Conservation (phyloP, 1,139 yeast species). For the Candida tropicalis region DNA sequence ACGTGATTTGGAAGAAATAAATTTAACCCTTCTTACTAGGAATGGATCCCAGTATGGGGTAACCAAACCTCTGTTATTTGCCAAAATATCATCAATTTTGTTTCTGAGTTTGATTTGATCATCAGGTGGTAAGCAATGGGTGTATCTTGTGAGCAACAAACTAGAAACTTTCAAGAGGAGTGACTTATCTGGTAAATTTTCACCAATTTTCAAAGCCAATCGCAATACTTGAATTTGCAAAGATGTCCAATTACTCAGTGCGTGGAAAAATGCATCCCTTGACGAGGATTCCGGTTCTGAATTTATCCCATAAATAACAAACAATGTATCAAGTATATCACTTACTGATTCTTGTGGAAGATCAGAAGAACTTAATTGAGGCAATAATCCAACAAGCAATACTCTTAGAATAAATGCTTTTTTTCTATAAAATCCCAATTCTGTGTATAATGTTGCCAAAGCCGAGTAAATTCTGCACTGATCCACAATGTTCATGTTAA, state of each 20-base stretch:
- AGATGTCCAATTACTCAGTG: slow-evolving; percentile 50
- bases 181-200: slow-evolving; percentile 48
- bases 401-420: slow-evolving; percentile 69
- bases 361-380: slow-evolving; percentile 31
- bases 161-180: slow-evolving; percentile 52
- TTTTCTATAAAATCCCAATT: slow-evolving; percentile 65
- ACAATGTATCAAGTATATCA: slow-evolving; percentile 40
- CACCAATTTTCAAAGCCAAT: slow-evolving; percentile 57
- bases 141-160: slow-evolving; percentile 55
- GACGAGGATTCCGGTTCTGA: slow-evolving; percentile 30
- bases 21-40: slow-evolving; percentile 54
- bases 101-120: slow-evolving; percentile 38
- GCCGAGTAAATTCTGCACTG: slow-evolving; percentile 67
- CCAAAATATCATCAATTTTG: slow-evolving; percentile 24
- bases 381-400: slow-evolving; percentile 54
- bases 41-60: slow-evolving; percentile 72
- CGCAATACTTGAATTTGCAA: slow-evolving; percentile 60
- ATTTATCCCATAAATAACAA: slow-evolving; percentile 45
- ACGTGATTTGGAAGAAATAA: slow-evolving; percentile 25
- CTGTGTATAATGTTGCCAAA: slow-evolving; percentile 65
- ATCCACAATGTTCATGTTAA: slow-evolving; percentile 49
- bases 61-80: slow-evolving; percentile 19
- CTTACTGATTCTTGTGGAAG: slow-evolving; percentile 19
- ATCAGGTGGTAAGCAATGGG: slow-evolving; percentile 47
- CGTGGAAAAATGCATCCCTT: slow-evolving; percentile 24